Evolutionary conservation across 176 grass and related monocot genomes (phyloP).

Genomic region (Aegilops tauschii): DNA sequence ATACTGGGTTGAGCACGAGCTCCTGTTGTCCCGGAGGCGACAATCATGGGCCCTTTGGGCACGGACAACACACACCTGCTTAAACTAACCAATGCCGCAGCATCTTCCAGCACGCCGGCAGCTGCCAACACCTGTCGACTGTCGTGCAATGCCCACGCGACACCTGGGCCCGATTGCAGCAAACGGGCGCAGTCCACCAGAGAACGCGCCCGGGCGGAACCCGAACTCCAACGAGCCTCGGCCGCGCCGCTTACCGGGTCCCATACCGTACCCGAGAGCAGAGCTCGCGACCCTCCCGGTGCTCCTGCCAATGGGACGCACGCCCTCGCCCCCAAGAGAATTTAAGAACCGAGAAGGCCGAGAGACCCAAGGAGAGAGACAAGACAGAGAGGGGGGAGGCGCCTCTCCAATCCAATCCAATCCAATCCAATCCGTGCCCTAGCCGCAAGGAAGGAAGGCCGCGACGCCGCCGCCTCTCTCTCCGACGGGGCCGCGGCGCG

Average conservation of each 20-base stretch:
- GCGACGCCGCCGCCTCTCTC: too few species aligned
- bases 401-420: constrained; percentile 4
- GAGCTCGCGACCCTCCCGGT: constrained; percentile 2
- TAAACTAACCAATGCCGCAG: neutral
- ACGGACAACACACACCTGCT: too few species aligned
- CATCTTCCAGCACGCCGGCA: constrained; percentile 21
- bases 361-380: neutral
- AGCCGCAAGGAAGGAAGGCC: too few species aligned
- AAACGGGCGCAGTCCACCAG: neutral
- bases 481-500: too few species aligned
- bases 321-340: constrained; percentile 34
- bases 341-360: constrained; percentile 33
- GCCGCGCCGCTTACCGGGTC: neutral
- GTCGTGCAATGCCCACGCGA: neutral
- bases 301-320: constrained; percentile 33
- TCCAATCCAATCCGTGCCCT: neutral
- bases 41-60: too few species aligned
- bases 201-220: neutral
- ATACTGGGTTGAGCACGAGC: too few species aligned
- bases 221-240: neutral
- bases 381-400: neutral
- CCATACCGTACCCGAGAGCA: neutral
- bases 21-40: too few species aligned
- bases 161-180: neutral
- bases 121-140: neutral